phyloP scores from a whole-genome alignment of 2,329 filamentous ascomycete genomes.

The Elsinoe australis region DNA sequence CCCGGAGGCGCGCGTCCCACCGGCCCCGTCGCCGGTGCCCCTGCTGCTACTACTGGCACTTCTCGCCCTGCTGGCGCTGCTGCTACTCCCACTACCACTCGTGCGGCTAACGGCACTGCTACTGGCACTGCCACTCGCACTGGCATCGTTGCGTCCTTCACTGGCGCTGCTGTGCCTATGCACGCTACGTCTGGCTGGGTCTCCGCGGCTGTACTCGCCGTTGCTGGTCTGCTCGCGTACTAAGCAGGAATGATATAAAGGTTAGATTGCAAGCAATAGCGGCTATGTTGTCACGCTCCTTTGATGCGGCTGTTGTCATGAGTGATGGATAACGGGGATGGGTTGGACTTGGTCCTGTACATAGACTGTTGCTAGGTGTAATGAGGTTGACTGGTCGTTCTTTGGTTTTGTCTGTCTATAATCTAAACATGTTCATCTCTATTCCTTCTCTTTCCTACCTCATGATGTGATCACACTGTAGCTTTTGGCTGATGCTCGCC shows the following conservation, averaged over 20 bases:
- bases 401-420: conserved; percentile 10
- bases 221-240: conserved; percentile 7
- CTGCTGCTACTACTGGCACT: neutral
- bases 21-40: neutral
- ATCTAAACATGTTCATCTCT: neutral
- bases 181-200: conserved; percentile 9
- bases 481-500: no score
- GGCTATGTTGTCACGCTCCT: neutral
- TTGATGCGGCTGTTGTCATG: neutral
- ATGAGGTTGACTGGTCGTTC: conserved; percentile 2
- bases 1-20: neutral
- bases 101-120: neutral
- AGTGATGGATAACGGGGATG: neutral
- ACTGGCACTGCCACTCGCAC: conserved; percentile 8
- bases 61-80: conserved; percentile 1
- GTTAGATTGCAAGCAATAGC: neutral
- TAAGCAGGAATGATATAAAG: neutral
- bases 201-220: neutral
- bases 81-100: neutral
- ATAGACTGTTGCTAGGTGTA: conserved; percentile 1
- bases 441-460: no score
- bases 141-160: conserved; percentile 13
- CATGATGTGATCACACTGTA: no score
- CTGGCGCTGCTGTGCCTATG: conserved; percentile 3
- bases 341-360: conserved; percentile 5